Conservation (phyloP, 352 stramenopile genomes). For the Globisporangium alternatum region DNA sequence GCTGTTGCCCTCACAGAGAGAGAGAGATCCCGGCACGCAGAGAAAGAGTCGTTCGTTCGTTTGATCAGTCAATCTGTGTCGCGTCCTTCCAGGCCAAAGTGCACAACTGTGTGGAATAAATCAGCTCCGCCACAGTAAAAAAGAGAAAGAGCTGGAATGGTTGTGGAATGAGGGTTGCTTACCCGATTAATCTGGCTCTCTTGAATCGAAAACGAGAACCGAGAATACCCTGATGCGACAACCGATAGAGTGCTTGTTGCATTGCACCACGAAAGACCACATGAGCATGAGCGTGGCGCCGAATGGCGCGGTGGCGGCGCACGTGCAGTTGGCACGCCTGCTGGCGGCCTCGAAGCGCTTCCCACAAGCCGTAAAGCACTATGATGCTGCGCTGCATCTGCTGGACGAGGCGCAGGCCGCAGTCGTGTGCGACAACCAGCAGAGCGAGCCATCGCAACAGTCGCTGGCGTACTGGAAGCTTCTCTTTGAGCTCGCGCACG, state of each 20-base stretch:
- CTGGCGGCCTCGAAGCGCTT: background rate
- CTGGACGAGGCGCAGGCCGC: background rate
- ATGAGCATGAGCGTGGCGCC: background rate
- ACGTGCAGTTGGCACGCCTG: conserved; percentile 14
- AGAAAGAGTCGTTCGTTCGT: background rate
- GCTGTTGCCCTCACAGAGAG: background rate
- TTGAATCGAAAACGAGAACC: too few species aligned
- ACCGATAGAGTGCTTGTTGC: too few species aligned
- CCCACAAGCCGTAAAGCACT: conserved; percentile 14
- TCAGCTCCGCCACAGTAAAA: background rate
- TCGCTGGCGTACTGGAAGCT: conserved; percentile 7
- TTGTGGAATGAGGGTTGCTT: too few species aligned
- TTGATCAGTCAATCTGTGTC: background rate
- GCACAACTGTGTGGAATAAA: background rate
- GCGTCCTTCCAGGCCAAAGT: conserved; percentile 4
- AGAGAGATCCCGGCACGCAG: background rate
- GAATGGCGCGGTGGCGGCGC: background rate
- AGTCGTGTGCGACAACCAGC: background rate
- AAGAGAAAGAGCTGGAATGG: background rate
- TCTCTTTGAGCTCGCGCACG: conserved; percentile 21
- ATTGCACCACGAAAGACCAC: too few species aligned
- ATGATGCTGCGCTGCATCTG: conserved; percentile 6
- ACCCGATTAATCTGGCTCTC: too few species aligned
- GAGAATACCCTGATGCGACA: conserved; percentile 2
- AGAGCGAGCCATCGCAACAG: background rate